Conservation (phyloP, 2,329 filamentous ascomycete genomes). For the Cladorrhinum sp. region DNA sequence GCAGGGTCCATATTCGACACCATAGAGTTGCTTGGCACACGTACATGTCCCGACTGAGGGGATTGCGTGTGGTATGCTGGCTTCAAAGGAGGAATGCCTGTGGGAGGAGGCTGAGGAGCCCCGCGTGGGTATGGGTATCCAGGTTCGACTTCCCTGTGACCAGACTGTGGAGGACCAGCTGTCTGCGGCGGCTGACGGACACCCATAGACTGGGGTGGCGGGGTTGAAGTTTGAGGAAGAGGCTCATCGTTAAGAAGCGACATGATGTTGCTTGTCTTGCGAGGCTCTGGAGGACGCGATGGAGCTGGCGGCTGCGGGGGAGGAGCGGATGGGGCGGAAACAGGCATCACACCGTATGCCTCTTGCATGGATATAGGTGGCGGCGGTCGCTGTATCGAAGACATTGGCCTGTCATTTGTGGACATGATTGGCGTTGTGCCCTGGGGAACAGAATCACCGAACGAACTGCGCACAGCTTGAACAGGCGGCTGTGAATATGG, state of each 20-base stretch:
- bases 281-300: constrained; percentile 42
- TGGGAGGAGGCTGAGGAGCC: constrained; percentile 36
- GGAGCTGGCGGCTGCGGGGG: constrained; percentile 40
- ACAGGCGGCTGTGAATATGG: constrained; percentile 33
- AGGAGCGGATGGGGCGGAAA: constrained; percentile 29
- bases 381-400: constrained; percentile 37
- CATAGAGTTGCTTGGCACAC: constrained; percentile 44
- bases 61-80: constrained; percentile 47
- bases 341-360: constrained; percentile 18
- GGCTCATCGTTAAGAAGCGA: constrained; percentile 61
- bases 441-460: constrained; percentile 35
- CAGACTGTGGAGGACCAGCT: constrained; percentile 37
- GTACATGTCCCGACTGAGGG: constrained; percentile 48
- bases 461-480: constrained; percentile 32
- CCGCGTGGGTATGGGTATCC: constrained; percentile 47
- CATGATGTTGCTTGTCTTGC: constrained; percentile 64
- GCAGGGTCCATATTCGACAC: constrained; percentile 39
- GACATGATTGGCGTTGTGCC: constrained; percentile 33
- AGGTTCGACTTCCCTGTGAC: constrained; percentile 48
- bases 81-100: constrained; percentile 55
- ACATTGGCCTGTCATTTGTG: constrained; percentile 35
- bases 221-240: constrained; percentile 50
- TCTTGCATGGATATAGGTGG: constrained; percentile 30
- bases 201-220: constrained; percentile 47
- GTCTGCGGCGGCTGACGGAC: constrained; percentile 41